Conservation (phyloP, 345 rosid species). For the Melastoma malabathricum region DNA sequence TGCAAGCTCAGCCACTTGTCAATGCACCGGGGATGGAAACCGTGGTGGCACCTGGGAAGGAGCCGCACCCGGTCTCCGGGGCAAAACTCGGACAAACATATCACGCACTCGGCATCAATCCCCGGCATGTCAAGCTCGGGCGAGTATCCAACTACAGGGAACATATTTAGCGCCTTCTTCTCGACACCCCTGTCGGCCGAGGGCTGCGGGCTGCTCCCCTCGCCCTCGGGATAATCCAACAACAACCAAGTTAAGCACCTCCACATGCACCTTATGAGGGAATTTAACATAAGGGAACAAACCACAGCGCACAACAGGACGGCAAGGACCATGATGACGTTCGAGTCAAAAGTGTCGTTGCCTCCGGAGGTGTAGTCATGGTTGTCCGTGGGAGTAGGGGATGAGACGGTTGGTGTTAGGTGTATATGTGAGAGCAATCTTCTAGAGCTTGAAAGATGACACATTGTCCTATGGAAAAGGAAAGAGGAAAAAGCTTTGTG, state of each 20-base stretch:
- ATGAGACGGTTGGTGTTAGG: slow-evolving; percentile 4
- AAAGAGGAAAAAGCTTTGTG: no score
- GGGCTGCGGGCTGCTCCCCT: slow-evolving; percentile 4
- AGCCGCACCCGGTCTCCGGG: slow-evolving; percentile 55
- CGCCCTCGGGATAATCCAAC: slow-evolving; percentile 16
- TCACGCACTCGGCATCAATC: slow-evolving; percentile 54
- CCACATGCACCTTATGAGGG: slow-evolving; percentile 56
- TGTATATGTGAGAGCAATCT: no score
- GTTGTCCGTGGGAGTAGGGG: slow-evolving; percentile 9
- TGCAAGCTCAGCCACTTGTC: slow-evolving; percentile 87
- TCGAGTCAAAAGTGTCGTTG: slow-evolving; percentile 45
- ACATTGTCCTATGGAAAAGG: no score
- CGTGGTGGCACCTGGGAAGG: slow-evolving; percentile 75
- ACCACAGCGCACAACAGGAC: slow-evolving; percentile 76
- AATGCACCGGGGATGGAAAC: slow-evolving; percentile 74
- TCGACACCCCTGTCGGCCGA: slow-evolving; percentile 59
- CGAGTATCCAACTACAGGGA: slow-evolving; percentile 49
- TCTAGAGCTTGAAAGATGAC: no score
- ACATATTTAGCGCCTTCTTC: slow-evolving; percentile 54
- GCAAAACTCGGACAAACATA: slow-evolving; percentile 60
- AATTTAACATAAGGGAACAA: slow-evolving; percentile 70
- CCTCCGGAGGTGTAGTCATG: slow-evolving; percentile 9
- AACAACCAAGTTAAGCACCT: slow-evolving; percentile 36
- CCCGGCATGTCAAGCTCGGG: slow-evolving; percentile 40
- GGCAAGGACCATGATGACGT: slow-evolving; percentile 68